Conservation (phyloP, 495 filamentous ascomycete genomes). For the Paragyromitra xinjiangensis region DNA sequence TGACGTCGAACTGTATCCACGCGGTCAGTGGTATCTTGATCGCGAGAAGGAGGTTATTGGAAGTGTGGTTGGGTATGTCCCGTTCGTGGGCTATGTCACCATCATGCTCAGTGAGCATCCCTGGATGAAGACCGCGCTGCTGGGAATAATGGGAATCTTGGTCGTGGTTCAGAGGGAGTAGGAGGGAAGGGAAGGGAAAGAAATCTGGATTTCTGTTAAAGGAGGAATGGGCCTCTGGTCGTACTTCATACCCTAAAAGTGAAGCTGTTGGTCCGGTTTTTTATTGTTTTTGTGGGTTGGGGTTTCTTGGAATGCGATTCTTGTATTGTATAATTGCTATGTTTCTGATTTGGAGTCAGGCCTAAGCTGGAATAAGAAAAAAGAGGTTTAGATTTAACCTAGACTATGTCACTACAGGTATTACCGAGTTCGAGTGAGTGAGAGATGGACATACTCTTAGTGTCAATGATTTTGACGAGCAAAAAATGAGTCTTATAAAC, state of each 20-base stretch:
- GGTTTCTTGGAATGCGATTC: conserved; percentile 29
- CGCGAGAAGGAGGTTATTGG: conserved; percentile 90
- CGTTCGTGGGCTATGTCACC: conserved; percentile 95
- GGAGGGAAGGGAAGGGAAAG: background rate
- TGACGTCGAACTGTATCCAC: conserved; percentile 91
- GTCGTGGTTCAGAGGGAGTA: conserved; percentile 92
- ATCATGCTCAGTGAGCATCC: conserved; percentile 96
- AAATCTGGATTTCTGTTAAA: conserved; percentile 10
- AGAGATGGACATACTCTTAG: background rate
- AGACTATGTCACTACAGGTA: background rate
- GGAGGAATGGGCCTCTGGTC: background rate
- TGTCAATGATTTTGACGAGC: conserved; percentile 19
- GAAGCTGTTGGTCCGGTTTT: conserved; percentile 1
- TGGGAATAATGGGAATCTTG: conserved; percentile 94
- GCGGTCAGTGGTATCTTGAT: conserved; percentile 82
- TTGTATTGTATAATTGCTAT: conserved; percentile 32
- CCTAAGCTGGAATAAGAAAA: conserved; percentile 1
- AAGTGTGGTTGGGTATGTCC: conserved; percentile 91
- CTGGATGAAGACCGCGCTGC: conserved; percentile 93
- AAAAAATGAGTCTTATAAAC: background rate
- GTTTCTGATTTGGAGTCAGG: conserved; percentile 37
- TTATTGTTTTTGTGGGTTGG: conserved; percentile 17
- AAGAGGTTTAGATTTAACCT: conserved; percentile 4
- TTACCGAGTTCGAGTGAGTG: background rate
- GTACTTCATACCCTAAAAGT: conserved; percentile 23